phyloP scores from a whole-genome alignment of 2,329 filamentous ascomycete genomes.

The Cadophora luteo-olivacea region DNA sequence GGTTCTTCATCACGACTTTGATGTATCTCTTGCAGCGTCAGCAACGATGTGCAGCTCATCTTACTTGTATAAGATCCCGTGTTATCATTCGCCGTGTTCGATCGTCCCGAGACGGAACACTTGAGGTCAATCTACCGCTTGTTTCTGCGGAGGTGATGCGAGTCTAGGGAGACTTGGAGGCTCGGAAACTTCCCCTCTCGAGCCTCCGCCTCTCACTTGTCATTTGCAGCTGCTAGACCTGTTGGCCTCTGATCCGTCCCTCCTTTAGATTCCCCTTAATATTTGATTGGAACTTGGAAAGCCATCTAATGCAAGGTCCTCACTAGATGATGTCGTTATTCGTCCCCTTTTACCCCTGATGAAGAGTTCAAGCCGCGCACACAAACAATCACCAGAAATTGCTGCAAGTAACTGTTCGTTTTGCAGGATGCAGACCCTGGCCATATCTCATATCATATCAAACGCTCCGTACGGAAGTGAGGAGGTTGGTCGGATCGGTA shows the following conservation, averaged over 20 bases:
- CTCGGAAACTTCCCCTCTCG: conserved; percentile 2
- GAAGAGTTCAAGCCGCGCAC: conserved; percentile 1
- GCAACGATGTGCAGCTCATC: background rate
- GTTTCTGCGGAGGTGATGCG: background rate
- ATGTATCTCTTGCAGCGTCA: conserved; percentile 10
- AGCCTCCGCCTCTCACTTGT: background rate
- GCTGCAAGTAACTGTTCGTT: background rate
- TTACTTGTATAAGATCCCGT: conserved; percentile 14
- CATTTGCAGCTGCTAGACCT: background rate
- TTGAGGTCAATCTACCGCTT: conserved; percentile 1
- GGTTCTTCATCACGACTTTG: conserved; percentile 1
- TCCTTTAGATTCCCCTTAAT: conserved; percentile 2
- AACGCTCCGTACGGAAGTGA: background rate
- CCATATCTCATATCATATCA: background rate
- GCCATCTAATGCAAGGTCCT: conserved; percentile 9
- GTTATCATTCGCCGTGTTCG: conserved; percentile 6
- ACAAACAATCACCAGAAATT: conserved; percentile 1
- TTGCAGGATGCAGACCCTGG: conserved; percentile 6
- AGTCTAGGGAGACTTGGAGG: background rate
- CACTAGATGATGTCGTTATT: conserved; percentile 4
- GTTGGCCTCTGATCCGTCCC: conserved; percentile 7
- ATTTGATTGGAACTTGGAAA: background rate
- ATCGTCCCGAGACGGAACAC: conserved; percentile 10
- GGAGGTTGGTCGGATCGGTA: conserved; percentile 5
- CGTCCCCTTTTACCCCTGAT: conserved; percentile 7